Evolutionary conservation across 2,329 filamentous ascomycete species (phyloP).

Genomic region (Claviceps cyperi): DNA sequence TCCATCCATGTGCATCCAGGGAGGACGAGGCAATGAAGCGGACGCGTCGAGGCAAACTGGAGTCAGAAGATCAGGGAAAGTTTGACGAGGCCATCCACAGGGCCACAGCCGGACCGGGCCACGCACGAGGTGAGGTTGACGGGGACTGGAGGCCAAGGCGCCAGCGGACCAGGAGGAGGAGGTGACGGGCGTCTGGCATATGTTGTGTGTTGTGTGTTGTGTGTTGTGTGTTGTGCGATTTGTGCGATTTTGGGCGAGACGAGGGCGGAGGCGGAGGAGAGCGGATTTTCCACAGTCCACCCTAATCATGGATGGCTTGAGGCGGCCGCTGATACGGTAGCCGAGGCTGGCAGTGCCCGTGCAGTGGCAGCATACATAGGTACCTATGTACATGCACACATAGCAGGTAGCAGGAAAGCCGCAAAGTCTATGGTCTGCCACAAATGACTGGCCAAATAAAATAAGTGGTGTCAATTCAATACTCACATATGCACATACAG

Average conservation of each 20-base stretch:
- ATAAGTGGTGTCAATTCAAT: too few species aligned
- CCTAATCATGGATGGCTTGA: too few species aligned
- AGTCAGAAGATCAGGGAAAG: slow-evolving; percentile 2
- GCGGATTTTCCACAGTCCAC: background rate
- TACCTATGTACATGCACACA: too few species aligned
- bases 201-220: background rate
- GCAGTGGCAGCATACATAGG: too few species aligned
- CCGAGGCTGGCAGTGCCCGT: too few species aligned
- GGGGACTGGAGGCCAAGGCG: background rate
- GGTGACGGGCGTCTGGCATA: background rate
- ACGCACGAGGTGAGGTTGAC: slow-evolving; percentile 1
- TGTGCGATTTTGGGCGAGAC: background rate
- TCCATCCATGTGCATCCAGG: background rate
- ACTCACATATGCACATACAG: too few species aligned
- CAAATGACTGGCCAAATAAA: too few species aligned
- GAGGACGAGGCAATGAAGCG: background rate
- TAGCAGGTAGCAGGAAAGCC: too few species aligned
- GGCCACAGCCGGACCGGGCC: slow-evolving; percentile 1
- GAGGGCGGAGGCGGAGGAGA: background rate
- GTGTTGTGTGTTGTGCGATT: background rate
- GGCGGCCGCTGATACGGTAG: too few species aligned
- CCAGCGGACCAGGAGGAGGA: background rate
- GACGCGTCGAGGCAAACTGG: background rate
- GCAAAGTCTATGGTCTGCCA: too few species aligned
- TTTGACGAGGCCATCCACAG: background rate